Conservation (phyloP, 371 early-diverging fungal genomes). For the Mucor lusitanicus region DNA sequence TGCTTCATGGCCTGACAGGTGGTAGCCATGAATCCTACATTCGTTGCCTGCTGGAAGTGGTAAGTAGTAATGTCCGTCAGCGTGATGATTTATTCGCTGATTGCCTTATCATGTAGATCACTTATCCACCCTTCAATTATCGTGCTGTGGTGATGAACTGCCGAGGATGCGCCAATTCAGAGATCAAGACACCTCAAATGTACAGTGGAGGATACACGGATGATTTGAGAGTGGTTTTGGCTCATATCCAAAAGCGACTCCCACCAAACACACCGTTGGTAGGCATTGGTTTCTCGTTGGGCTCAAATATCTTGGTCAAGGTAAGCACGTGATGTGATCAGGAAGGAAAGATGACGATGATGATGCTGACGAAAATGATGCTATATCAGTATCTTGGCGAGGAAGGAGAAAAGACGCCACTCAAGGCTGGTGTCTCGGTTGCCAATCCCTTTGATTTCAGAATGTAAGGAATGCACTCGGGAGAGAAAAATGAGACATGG, state of each 20-base stretch:
- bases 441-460: conserved; percentile 86
- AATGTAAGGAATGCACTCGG: conserved; percentile 46
- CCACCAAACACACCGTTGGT: conserved; percentile 68
- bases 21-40: conserved; percentile 89
- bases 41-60: conserved; percentile 66
- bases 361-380: background rate
- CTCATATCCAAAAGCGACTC: conserved; percentile 55
- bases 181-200: conserved; percentile 74
- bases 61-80: conserved; percentile 31
- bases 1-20: conserved; percentile 91
- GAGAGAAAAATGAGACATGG: background rate
- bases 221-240: conserved; percentile 70
- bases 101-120: conserved; percentile 24
- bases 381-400: conserved; percentile 76
- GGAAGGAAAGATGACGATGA: background rate
- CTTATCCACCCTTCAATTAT: conserved; percentile 57
- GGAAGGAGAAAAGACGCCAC: conserved; percentile 73
- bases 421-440: conserved; percentile 78
- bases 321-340: conserved; percentile 25
- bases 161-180: conserved; percentile 83
- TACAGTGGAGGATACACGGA: conserved; percentile 87
- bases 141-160: conserved; percentile 85
- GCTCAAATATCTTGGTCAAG: conserved; percentile 90
- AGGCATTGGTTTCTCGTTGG: conserved; percentile 88
- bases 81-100: background rate